A percentile compares a stretch with the other conserved stretches of the same genome.
These are phyloP conservation scores for Hyaloscypha variabilis DNA, from an alignment of 495 filamentous ascomycete genomes.

Conservation along the genomic window DNA sequence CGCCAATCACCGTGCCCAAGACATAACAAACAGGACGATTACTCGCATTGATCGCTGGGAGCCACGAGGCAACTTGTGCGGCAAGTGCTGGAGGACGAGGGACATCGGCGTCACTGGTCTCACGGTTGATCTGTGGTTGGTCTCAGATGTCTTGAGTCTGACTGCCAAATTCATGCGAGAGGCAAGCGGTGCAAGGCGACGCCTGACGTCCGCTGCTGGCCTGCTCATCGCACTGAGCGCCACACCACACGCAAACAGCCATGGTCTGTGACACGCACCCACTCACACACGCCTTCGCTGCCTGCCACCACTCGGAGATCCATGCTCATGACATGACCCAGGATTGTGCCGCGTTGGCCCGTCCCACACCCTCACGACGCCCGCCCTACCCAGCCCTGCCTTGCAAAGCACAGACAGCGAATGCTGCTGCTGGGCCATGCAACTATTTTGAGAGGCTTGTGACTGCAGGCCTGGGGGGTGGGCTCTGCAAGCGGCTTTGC, in stretches of 20 bases:
- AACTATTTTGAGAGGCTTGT: slow-evolving; percentile 22
- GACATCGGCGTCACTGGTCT: slow-evolving; percentile 22
- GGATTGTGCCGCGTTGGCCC: slow-evolving; percentile 20
- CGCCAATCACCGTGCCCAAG: background rate
- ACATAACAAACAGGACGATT: slow-evolving; percentile 6
- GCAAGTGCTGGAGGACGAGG: slow-evolving; percentile 19
- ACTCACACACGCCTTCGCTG: slow-evolving; percentile 6
- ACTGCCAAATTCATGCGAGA: slow-evolving; percentile 30
- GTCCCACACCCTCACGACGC: background rate
- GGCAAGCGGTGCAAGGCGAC: slow-evolving; percentile 3
- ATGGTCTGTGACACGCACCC: slow-evolving; percentile 10
- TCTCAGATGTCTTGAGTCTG: slow-evolving; percentile 29
- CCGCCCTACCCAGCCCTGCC: slow-evolving; percentile 25
- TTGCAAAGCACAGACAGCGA: slow-evolving; percentile 11
- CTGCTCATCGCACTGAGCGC: slow-evolving; percentile 12
- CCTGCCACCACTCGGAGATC: slow-evolving; percentile 9
- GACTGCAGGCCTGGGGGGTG: slow-evolving; percentile 1
- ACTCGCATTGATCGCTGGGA: slow-evolving; percentile 26
- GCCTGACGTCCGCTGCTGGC: background rate
- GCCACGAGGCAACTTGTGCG: slow-evolving; percentile 24
- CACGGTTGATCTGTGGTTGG: slow-evolving; percentile 15
- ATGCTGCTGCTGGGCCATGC: slow-evolving; percentile 11
- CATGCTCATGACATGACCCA: slow-evolving; percentile 15
- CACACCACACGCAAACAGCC: slow-evolving; percentile 22
- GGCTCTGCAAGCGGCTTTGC: background rate